Evolutionary conservation across 805 yeast species (phyloP).

Genomic region (Maudiozyma turicensis): DNA sequence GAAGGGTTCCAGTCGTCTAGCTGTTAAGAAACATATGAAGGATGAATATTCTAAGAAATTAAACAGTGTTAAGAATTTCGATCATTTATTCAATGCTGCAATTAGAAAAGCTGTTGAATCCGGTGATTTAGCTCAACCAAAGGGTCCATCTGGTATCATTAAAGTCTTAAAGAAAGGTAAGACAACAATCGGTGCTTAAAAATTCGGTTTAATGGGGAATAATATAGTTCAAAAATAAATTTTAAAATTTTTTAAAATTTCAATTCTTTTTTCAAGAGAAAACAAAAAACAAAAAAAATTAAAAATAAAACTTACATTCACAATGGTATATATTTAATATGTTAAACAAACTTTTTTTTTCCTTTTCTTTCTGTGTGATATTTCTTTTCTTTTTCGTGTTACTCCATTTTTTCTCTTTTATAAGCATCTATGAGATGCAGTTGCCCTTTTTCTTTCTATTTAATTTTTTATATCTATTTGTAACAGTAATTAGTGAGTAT

Average conservation of each 20-base stretch:
- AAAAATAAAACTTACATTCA: too few relatives aligned
- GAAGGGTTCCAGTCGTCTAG: conserved; percentile 78
- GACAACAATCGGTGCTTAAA: conserved; percentile 16
- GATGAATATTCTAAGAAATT: conserved; percentile 37
- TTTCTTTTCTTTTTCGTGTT: neutral
- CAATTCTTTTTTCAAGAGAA: too few relatives aligned
- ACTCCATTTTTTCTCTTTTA: neutral
- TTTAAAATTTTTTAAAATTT: neutral
- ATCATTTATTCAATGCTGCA: conserved; percentile 57
- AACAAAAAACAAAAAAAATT: too few relatives aligned
- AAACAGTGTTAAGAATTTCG: conserved; percentile 54
- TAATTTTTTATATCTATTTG: neutral
- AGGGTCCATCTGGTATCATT: conserved; percentile 50
- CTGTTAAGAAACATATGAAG: conserved; percentile 71
- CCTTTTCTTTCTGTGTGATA: too few relatives aligned
- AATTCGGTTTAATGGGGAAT: too few relatives aligned
- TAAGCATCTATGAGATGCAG: neutral
- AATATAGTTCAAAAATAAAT: neutral
- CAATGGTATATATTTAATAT: too few relatives aligned
- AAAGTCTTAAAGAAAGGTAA: conserved; percentile 20
- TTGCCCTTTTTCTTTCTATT: neutral
- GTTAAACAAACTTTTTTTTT: too few relatives aligned
- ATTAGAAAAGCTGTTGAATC: conserved; percentile 70
- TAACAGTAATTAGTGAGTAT: too few relatives aligned
- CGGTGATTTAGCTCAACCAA: conserved; percentile 77